Evolutionary conservation across 1,139 yeast genomes (phyloP), one percentile per base, ranked within the genome.

Genomic region (Candida tetrigidarum): DNA sequence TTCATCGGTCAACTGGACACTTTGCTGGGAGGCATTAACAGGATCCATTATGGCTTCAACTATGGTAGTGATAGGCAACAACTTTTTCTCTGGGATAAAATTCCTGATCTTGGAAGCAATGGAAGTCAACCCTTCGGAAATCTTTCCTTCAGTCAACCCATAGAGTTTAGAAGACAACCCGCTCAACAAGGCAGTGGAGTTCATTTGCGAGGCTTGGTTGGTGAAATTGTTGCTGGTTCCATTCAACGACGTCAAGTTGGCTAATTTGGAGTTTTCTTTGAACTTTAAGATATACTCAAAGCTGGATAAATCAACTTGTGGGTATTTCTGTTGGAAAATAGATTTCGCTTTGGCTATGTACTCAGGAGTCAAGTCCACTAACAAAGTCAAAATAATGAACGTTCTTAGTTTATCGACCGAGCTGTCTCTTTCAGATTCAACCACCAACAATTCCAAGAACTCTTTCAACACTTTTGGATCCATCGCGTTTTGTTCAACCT

Each of bases 31-130:
- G 11, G 90, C 82, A 49, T 74, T 76, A 26, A 67, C 59, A 6
- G 98, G 97, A 51, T 89, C 96, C 88, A 92, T 86, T 20, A 93
- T 80, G 2, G 96, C 86, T 65, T 92, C 97, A 9, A 91, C 96
- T 33, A 93, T 82, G 58, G 86, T 87, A 5, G 99, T 92, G 37
- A 93, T 80, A 23, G 98, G 96, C 57, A 93, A 79, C 47, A 85
- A 86, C 59, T 88, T 86, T 67, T 87, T 88, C 48, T 87, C 95
- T 0, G 99, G 98, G 45, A 93, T 72, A 41, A 93, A 71, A 55
- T 86, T 91, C 60, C 90, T 91, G 50, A 95, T 83, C 45, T 96
- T 96, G 1, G 96, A 82, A 19, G 96, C 89, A 47, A 93, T 74
- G 15, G 93, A 86, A 39, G 96, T 96, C 53, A 93, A 84, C 35